A percentile compares a stretch with the other conserved stretches of the same genome.
These are phyloP conservation scores for Plasmodium falciparum DNA, from an alignment of 169 alveolate genomes.

Conservation along the genomic window DNA sequence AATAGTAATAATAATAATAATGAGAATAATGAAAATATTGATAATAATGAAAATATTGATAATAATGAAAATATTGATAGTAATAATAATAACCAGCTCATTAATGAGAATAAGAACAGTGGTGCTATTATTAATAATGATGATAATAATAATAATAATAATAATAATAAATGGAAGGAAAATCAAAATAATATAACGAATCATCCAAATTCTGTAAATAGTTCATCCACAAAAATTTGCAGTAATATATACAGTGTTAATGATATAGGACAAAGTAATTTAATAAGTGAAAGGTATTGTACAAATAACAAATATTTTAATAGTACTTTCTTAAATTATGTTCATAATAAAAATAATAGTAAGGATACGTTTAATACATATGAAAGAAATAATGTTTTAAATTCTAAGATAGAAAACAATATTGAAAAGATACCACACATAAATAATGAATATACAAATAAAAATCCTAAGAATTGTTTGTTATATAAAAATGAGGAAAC, in stretches of 20 bases:
- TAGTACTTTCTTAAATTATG: conserved; percentile 1
- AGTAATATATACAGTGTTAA: conserved; percentile 4
- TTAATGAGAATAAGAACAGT: neutral
- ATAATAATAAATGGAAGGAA: neutral
- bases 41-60: neutral
- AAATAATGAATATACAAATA: neutral
- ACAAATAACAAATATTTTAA: neutral
- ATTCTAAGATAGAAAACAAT: neutral
- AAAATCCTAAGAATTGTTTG: conserved; percentile 5
- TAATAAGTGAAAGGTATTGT: conserved; percentile 2
- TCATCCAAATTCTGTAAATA: too few species aligned
- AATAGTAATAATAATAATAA: neutral
- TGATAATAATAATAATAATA: neutral
- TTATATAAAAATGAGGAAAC: too few species aligned
- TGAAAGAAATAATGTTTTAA: neutral
- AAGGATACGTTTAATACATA: neutral
- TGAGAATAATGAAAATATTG: neutral
- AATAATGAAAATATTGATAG: neutral
- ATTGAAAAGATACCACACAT: conserved; percentile 1
- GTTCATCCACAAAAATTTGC: too few species aligned
- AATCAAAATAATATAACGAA: neutral
- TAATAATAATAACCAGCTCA: neutral
- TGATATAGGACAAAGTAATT: neutral
- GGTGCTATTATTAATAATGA: neutral
- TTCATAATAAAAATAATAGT: neutral